These are phyloP conservation scores for Nicotiana attenuata DNA, from an alignment of 257 asterid genomes.

Conservation along the genomic window DNA sequence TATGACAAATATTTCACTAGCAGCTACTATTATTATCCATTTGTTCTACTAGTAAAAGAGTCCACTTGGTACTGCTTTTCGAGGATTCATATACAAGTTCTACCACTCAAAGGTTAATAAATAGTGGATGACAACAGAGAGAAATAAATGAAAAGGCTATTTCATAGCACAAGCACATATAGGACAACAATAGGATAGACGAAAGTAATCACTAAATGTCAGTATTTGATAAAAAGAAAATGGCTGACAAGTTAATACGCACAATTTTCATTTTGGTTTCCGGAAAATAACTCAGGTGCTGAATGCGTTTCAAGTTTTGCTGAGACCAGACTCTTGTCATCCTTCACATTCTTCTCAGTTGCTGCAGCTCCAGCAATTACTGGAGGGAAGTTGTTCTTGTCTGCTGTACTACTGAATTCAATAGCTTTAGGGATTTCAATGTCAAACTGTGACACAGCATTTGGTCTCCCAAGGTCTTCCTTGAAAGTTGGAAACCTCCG, in stretches of 20 bases:
- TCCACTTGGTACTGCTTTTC: background rate
- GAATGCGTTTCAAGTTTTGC: constrained; percentile 42
- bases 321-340: constrained; percentile 40
- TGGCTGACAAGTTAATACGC: constrained; percentile 27
- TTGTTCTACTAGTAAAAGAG: background rate
- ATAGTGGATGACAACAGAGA: background rate
- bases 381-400: constrained; percentile 37
- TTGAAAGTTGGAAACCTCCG: constrained; percentile 45
- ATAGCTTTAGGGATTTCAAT: constrained; percentile 41
- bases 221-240: constrained; percentile 8
- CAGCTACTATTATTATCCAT: background rate
- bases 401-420: constrained; percentile 38
- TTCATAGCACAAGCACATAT: background rate
- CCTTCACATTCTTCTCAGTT: constrained; percentile 43
- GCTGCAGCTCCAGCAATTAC: constrained; percentile 43
- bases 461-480: constrained; percentile 53
- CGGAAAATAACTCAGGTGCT: constrained; percentile 32
- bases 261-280: constrained; percentile 56
- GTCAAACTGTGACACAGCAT: constrained; percentile 42
- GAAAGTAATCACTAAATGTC: background rate
- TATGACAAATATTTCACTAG: background rate
- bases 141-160: background rate
- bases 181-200: background rate
- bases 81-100: background rate
- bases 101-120: background rate